These are phyloP conservation scores for Emergomyces orientalis DNA, from an alignment of 2,329 filamentous ascomycete species.

Conservation along the genomic window DNA sequence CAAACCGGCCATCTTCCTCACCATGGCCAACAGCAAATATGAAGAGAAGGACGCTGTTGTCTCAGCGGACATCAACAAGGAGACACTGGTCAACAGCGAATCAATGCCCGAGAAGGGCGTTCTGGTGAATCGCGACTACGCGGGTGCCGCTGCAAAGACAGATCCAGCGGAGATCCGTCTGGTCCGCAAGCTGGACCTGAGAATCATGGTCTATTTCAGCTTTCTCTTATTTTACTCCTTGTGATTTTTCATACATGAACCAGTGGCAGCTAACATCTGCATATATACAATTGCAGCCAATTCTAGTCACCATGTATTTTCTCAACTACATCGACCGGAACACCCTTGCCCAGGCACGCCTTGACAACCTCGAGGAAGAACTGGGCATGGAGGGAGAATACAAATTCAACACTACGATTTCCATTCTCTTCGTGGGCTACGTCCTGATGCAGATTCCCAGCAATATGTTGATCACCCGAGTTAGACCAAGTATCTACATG, in stretches of 20 bases:
- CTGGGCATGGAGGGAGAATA: constrained; percentile 33
- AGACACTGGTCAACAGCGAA: not conserved
- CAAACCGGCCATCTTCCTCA: not conserved
- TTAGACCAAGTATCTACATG: constrained; percentile 17
- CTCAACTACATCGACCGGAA: constrained; percentile 20
- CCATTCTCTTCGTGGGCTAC: constrained; percentile 35
- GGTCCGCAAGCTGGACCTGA: constrained; percentile 35
- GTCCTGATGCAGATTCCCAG: constrained; percentile 15
- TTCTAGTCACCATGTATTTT: constrained; percentile 21
- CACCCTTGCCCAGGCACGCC: constrained; percentile 17
- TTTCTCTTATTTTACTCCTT: not conserved
- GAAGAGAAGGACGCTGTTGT: not conserved
- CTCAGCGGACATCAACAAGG: constrained; percentile 2
- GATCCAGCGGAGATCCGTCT: constrained; percentile 35
- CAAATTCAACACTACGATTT: constrained; percentile 39
- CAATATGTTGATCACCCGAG: constrained; percentile 17
- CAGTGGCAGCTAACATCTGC: constrained; percentile 1
- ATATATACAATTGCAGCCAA: constrained; percentile 14
- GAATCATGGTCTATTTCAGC: constrained; percentile 32
- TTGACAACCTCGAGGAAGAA: constrained; percentile 25
- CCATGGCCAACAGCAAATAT: not conserved
- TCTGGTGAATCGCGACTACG: constrained; percentile 26
- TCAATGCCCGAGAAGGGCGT: constrained; percentile 9
- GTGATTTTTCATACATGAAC: too few species aligned
- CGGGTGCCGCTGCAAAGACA: constrained; percentile 32